Percentiles rank a stretch among this genome's conserved stretches.
Evolutionary conservation across 1,284 basidiomycete genomes (phyloP).

Genomic region (Gymnopus androsaceus): DNA sequence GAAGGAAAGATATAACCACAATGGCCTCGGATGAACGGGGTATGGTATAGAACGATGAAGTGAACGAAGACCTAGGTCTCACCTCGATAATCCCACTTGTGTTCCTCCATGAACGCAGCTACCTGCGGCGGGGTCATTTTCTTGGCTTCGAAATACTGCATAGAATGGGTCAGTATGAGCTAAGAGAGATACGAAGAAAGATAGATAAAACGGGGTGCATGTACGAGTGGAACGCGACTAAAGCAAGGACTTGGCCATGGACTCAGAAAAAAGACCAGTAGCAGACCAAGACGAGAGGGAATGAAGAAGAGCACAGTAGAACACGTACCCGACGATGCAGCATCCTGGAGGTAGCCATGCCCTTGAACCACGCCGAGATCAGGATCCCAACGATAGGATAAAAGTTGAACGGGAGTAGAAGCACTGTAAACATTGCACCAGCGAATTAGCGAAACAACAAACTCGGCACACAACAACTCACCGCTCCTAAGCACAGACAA

Average conservation of each 20-base stretch:
- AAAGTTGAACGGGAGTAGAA: slow-evolving; percentile 69
- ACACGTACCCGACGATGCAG: slow-evolving; percentile 66
- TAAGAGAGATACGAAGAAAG: no score
- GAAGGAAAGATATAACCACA: no score
- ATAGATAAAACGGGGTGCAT: no score
- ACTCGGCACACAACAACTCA: slow-evolving; percentile 27
- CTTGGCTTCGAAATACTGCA: slow-evolving; percentile 80
- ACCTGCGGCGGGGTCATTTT: slow-evolving; percentile 72
- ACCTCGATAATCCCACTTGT: slow-evolving; percentile 85
- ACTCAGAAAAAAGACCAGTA: no score
- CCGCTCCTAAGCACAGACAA: slow-evolving; percentile 53
- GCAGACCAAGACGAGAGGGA: slow-evolving; percentile 13
- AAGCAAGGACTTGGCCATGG: no score
- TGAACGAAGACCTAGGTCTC: slow-evolving; percentile 20
- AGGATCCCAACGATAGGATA: slow-evolving; percentile 72
- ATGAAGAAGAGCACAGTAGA: not conserved
- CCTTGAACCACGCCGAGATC: slow-evolving; percentile 66
- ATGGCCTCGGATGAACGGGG: no score
- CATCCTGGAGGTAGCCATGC: slow-evolving; percentile 67
- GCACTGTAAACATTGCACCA: slow-evolving; percentile 41
- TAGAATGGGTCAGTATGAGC: not conserved
- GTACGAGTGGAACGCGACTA: no score
- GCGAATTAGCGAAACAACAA: not conserved
- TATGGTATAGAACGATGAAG: not conserved
- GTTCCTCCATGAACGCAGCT: slow-evolving; percentile 80